A percentile compares a stretch with the other conserved stretches of the same genome.
These are phyloP conservation scores for Edaphochlamys debaryana DNA, from an alignment of 139 green algal species.

Conservation along the genomic window DNA sequence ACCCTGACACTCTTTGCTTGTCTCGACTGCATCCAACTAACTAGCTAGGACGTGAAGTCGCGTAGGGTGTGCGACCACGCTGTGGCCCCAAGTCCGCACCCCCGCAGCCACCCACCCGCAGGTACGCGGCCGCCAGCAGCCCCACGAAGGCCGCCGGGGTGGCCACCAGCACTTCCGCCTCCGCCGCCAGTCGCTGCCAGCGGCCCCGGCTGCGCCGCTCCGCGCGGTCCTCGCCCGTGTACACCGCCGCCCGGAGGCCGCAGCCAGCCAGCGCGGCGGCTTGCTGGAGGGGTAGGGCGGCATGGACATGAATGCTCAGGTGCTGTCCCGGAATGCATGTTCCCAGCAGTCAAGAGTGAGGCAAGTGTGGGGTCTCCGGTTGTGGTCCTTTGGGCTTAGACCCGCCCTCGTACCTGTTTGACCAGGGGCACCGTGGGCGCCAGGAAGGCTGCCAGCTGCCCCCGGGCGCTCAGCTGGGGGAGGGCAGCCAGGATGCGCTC, in stretches of 20 bases:
- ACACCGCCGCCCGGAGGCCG: background rate
- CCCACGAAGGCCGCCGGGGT: background rate
- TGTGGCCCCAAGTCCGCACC: no score
- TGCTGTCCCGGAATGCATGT: no score
- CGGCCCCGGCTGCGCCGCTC: background rate
- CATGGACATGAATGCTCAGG: no score
- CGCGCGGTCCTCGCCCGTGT: background rate
- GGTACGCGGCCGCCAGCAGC: background rate
- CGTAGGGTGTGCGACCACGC: no score
- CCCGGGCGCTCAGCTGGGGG: background rate
- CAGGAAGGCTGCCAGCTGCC: constrained; percentile 21
- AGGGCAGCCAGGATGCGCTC: constrained; percentile 2
- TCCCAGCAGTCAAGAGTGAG: no score
- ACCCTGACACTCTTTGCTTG: no score
- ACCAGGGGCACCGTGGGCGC: constrained; percentile 25
- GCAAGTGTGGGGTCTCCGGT: no score
- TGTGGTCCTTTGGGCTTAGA: no score
- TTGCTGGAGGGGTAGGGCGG: constrained; percentile 39
- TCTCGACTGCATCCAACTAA: no score
- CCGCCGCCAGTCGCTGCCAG: background rate
- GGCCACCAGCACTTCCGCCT: background rate
- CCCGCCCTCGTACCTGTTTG: no score
- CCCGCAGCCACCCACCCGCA: background rate
- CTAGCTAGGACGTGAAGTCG: no score
- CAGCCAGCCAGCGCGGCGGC: background rate